A percentile compares a stretch with the other conserved stretches of the same genome.
Evolutionary conservation across 352 stramenopile genomes (phyloP).

Genomic region (Pythium vanterpoolii): DNA sequence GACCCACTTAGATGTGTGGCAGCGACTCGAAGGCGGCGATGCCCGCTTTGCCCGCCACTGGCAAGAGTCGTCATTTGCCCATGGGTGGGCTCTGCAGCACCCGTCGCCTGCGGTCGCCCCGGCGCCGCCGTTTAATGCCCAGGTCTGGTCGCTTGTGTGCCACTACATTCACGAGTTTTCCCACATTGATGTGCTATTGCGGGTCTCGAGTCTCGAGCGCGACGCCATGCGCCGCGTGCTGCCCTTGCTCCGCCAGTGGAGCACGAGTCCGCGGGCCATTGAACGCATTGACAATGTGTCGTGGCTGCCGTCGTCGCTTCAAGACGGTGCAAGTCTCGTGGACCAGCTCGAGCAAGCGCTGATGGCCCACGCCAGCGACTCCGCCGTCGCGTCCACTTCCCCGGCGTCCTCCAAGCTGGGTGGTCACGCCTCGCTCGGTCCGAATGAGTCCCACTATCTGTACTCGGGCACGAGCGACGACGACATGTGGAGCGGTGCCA

Average conservation of each 20-base stretch:
- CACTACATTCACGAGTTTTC: conserved; percentile 59
- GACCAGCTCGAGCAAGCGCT: conserved; percentile 57
- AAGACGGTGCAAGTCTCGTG: conserved; percentile 52
- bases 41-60: conserved; percentile 30
- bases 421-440: conserved; percentile 2
- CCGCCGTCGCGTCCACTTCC: neutral
- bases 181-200: conserved; percentile 30
- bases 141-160: conserved; percentile 56
- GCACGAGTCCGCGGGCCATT: conserved; percentile 30
- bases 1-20: conserved; percentile 39
- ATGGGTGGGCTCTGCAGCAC: conserved; percentile 33
- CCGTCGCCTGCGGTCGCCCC: conserved; percentile 18
- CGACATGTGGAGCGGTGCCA: conserved; percentile 19
- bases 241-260: conserved; percentile 56
- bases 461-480: conserved; percentile 18
- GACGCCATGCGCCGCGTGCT: conserved; percentile 45
- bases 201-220: conserved; percentile 44
- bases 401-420: neutral
- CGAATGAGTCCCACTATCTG: conserved; percentile 20
- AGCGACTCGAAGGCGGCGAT: conserved; percentile 40
- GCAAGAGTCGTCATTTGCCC: conserved; percentile 27
- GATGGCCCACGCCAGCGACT: conserved; percentile 12
- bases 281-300: conserved; percentile 32
- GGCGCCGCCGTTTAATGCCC: conserved; percentile 31
- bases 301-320: conserved; percentile 48